Evolutionary conservation across 2,329 filamentous ascomycete genomes (phyloP).

Genomic region (Apiospora marii): DNA sequence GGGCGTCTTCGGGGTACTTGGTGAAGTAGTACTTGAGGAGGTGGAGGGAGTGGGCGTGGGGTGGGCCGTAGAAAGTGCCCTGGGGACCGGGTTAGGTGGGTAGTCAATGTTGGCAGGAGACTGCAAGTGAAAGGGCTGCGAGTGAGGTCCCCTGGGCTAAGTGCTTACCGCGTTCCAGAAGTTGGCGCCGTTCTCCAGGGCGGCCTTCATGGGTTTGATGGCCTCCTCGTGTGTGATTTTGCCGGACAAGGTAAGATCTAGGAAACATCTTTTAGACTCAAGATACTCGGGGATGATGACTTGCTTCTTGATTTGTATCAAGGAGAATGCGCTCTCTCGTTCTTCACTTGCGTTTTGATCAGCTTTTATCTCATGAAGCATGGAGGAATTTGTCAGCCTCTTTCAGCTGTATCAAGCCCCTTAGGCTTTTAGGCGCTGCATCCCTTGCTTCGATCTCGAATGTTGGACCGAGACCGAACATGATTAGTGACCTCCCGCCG

Average conservation of each 20-base stretch:
- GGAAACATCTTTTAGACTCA: not conserved
- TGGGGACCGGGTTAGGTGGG: conserved; percentile 30
- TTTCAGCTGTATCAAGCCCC: too few relatives aligned
- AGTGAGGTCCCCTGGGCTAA: conserved; percentile 22
- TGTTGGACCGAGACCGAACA: too few relatives aligned
- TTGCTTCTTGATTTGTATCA: too few relatives aligned
- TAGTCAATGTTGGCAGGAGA: too few relatives aligned
- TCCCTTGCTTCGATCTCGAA: too few relatives aligned
- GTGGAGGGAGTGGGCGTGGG: conserved; percentile 58
- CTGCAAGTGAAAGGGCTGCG: not conserved
- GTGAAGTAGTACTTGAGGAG: conserved; percentile 63
- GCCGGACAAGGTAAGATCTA: conserved; percentile 11
- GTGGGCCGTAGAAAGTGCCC: conserved; percentile 61
- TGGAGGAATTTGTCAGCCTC: too few relatives aligned
- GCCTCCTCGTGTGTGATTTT: conserved; percentile 24
- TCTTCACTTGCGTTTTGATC: too few relatives aligned
- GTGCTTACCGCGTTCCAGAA: conserved; percentile 29
- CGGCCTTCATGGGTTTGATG: conserved; percentile 28
- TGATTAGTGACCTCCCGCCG: too few relatives aligned
- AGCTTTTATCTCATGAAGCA: too few relatives aligned
- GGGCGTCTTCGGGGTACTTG: conserved; percentile 61
- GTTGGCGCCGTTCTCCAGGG: conserved; percentile 28
- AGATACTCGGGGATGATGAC: not conserved
- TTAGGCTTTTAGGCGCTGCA: too few relatives aligned
- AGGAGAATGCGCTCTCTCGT: too few relatives aligned